Evolutionary conservation across 345 rosid genomes (phyloP), one percentile per base, ranked within the genome.

Genomic region (Boechera retrofracta): DNA sequence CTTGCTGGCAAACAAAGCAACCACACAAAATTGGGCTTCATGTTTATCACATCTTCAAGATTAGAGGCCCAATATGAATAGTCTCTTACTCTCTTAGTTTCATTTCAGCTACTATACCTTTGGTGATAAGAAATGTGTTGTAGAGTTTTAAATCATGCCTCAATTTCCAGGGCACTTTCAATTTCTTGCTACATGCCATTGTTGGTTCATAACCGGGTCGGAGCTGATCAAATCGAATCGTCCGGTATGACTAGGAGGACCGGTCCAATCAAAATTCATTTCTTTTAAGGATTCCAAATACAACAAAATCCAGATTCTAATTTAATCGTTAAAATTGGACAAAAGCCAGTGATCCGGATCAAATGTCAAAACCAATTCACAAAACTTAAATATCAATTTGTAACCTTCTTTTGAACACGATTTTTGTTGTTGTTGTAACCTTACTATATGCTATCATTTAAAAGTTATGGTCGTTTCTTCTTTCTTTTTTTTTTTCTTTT

Each of bases 1-100:
- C 81, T 71, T 77, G 81, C 67, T 71, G 81, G 76, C 77, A 55
- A 49, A 65, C 54, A 39, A 39, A 35, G 10, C 28, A 65, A 65
- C 81, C 81, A 77, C 77, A 71, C 72, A 71, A 56, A 38, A 5
- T 11, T 56, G 44, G 68, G 72, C 61, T 45, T 62, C 12, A 16
- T 52, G 13, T 42, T 26, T 18, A n/a, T 64, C 54, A 33, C 61
- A 70, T 29, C 5, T 31, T 61, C 15, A 18, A 67, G 4, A 45
- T 3, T 9, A 9, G 2, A 77, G 52, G 72, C 61, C 80, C 72
- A 71, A 45, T 70, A 45, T n/a, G 29, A 48, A 59, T 12, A 42
- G 1, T 26, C 9, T 54, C 38, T 12, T 12, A 42, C 0, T 26
- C 9, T 54, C 38, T 12, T 57, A 2, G 24, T 71, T 31, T 57